Evolutionary conservation across 208 protist genomes (phyloP).

Genomic region (Leishmania braziliensis): DNA sequence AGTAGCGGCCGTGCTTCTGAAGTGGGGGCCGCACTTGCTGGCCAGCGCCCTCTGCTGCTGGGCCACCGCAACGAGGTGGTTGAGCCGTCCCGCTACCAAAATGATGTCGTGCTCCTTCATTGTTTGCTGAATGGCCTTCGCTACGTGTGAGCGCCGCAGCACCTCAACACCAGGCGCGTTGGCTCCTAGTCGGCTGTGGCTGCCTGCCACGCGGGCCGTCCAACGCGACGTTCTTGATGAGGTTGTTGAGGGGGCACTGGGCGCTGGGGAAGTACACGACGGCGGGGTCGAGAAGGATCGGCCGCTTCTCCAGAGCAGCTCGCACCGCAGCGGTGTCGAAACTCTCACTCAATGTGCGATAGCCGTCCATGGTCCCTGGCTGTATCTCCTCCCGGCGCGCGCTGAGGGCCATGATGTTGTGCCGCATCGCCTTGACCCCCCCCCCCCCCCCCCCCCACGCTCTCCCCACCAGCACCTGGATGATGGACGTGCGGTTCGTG

Average conservation of each 20-base stretch:
- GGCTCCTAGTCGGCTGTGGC: constrained; percentile 26
- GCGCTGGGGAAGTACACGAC: constrained; percentile 35
- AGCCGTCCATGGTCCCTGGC: constrained; percentile 8
- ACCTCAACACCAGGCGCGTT: constrained; percentile 42
- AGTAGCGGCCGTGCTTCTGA: neutral
- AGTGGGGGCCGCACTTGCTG: neutral
- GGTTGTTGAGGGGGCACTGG: constrained; percentile 25
- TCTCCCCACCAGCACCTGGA: constrained; percentile 18
- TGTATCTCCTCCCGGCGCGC: neutral
- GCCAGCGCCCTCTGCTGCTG: constrained; percentile 9
- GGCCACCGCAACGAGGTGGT: constrained; percentile 24
- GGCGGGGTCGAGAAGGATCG: constrained; percentile 24
- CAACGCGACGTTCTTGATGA: constrained; percentile 33
- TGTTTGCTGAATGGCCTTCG: constrained; percentile 45
- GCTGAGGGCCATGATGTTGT: constrained; percentile 23
- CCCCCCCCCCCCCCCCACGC: constrained; percentile 20
- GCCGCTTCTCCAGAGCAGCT: constrained; percentile 15
- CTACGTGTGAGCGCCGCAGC: constrained; percentile 44
- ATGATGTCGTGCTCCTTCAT: constrained; percentile 50
- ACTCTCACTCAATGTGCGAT: neutral
- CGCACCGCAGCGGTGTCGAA: constrained; percentile 8
- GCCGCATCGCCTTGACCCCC: constrained; percentile 29
- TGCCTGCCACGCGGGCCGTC: constrained; percentile 20
- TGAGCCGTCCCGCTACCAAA: constrained; percentile 26
- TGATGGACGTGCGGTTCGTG: constrained; percentile 21